These are phyloP conservation scores for Coniella vitis DNA, from an alignment of 2,329 filamentous ascomycete genomes.

Conservation along the genomic window DNA sequence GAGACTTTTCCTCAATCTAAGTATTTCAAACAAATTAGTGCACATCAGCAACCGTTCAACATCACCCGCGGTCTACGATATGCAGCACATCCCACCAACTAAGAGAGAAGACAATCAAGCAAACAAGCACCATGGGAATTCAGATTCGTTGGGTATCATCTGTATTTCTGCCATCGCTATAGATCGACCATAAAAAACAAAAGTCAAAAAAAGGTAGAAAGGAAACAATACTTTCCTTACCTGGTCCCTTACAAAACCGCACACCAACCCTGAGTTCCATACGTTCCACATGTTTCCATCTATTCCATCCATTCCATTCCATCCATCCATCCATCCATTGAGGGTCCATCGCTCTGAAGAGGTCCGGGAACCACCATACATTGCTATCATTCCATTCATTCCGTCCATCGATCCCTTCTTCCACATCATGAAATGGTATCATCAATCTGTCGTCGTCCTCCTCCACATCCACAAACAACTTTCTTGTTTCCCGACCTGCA, in stretches of 20 bases:
- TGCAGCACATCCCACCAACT: too few relatives aligned
- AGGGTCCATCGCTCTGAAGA: too few relatives aligned
- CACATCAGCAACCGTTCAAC: too few relatives aligned
- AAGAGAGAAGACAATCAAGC: too few relatives aligned
- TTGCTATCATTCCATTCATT: neutral
- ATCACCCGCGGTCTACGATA: too few relatives aligned
- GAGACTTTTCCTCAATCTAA: too few relatives aligned
- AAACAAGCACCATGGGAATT: neutral
- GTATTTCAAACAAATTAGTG: too few relatives aligned
- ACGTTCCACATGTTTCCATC: slow-evolving; percentile 2
- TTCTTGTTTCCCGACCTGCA: slow-evolving; percentile 1
- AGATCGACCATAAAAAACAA: slow-evolving; percentile 13
- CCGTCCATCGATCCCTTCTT: neutral
- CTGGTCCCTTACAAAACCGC: neutral
- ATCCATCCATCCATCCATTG: slow-evolving; percentile 3
- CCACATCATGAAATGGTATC: slow-evolving; percentile 14
- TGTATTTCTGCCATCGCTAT: slow-evolving; percentile 18
- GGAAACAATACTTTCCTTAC: slow-evolving; percentile 5
- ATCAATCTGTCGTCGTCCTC: slow-evolving; percentile 1
- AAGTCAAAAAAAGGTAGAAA: too few relatives aligned
- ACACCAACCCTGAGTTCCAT: neutral
- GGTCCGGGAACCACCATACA: too few relatives aligned
- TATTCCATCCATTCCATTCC: slow-evolving; percentile 5
- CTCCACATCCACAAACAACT: neutral
- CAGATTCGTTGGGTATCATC: slow-evolving; percentile 16